phyloP scores from a whole-genome alignment of 2,329 filamentous ascomycete species.

The Beauveria scarabaeidicola region DNA sequence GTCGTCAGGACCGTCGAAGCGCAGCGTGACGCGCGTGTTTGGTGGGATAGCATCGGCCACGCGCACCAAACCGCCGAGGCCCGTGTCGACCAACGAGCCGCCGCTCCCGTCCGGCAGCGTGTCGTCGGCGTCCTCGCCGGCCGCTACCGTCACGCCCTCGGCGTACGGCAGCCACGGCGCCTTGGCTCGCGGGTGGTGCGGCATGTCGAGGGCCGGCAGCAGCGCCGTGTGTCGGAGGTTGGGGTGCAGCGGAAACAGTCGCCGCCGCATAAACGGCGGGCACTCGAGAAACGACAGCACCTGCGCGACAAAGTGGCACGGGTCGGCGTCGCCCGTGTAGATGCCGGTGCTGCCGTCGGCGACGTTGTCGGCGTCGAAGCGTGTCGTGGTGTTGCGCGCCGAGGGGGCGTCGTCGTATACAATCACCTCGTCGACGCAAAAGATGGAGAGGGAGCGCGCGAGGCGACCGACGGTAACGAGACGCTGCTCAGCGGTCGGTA shows the following conservation, averaged over 20 bases:
- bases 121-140: neutral
- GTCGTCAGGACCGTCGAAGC: slow-evolving; percentile 44
- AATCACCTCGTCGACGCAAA: slow-evolving; percentile 76
- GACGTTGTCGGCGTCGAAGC: neutral
- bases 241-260: slow-evolving; percentile 68
- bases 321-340: slow-evolving; percentile 64
- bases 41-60: slow-evolving; percentile 56
- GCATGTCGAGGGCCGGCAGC: slow-evolving; percentile 73
- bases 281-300: slow-evolving; percentile 76
- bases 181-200: slow-evolving; percentile 66
- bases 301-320: slow-evolving; percentile 71
- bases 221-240: slow-evolving; percentile 67
- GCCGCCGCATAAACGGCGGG: slow-evolving; percentile 70
- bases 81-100: slow-evolving; percentile 50
- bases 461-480: slow-evolving; percentile 66
- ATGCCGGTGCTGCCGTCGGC: slow-evolving; percentile 12
- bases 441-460: slow-evolving; percentile 72
- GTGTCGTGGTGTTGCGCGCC: slow-evolving; percentile 37
- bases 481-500: slow-evolving; percentile 65
- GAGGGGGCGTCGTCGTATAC: slow-evolving; percentile 63
- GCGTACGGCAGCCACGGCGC: slow-evolving; percentile 69
- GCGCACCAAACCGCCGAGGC: slow-evolving; percentile 44
- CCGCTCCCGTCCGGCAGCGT: slow-evolving; percentile 12
- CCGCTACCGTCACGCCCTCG: slow-evolving; percentile 58
- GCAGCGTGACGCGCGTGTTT: slow-evolving; percentile 66